Base-by-base conservation (phyloP, 805 yeast species). In the Scheffersomyces amazonensis region DNA sequence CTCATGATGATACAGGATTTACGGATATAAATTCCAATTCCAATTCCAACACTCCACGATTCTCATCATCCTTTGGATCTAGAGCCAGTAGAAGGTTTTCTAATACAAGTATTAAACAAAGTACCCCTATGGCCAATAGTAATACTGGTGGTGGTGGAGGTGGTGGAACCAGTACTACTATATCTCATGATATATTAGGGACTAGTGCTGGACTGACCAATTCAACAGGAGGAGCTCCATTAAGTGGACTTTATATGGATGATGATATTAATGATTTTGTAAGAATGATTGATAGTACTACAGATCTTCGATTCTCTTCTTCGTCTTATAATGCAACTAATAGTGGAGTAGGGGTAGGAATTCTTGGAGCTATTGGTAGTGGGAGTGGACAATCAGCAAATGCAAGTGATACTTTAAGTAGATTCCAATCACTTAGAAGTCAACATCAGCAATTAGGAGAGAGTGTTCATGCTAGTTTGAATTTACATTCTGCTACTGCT, bases 61-160 rank as follows among this genome's bases (percentile, higher is more conserved):
- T 81, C 47, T 75, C 87, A 2, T 80, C 91, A 1, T 81, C 90
- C 0, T 83, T 83, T 57, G 86, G 87, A 0, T 80, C 81, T n/a
- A 64, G 86, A 34, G 71, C 65, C 12, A 64, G 71, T 41, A 71
- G 83, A n/a, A 67, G 85, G 21, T 66, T 62, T 41, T 60, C 69
- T 30, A 64, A 57, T 40, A 56, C 69, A 3, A 58, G 65, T 30
- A 48, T 50, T 16, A 49, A 58, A 16, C 65, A 60, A 36, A 52
- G 53, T 25, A 46, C 54, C 1, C 50, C 59, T 8, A n/a, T n/a
- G n/a, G n/a, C n/a, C n/a, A 48, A 51, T 34, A 54, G 47, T 12
- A 30, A 34, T 36, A 52, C 37, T 22, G 30, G 32, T 15, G 37
- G 13, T 5, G 8, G 8, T 5, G n/a, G 6, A 24, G 27, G 27